These are phyloP conservation scores for Aspergillus hancockii DNA, from an alignment of 495 filamentous ascomycete species.

Conservation along the genomic window DNA sequence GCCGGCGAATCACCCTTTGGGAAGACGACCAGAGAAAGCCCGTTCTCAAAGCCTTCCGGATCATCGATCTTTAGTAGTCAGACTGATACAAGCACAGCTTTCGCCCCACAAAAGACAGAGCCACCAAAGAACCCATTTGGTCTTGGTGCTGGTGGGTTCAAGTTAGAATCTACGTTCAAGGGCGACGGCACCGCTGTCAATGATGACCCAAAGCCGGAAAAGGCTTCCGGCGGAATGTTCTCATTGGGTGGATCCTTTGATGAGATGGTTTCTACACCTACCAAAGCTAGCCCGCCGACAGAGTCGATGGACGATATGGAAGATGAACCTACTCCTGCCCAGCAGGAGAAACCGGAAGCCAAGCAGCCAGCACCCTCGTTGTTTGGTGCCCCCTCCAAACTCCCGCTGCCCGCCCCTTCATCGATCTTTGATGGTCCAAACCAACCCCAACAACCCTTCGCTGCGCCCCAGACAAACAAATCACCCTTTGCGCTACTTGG, in stretches of 20 bases:
- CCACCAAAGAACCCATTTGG: conserved; percentile 53
- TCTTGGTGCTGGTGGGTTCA: conserved; percentile 57
- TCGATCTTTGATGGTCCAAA: conserved; percentile 39
- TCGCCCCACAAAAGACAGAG: conserved; percentile 38
- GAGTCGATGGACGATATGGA: conserved; percentile 44
- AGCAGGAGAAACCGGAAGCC: conserved; percentile 21
- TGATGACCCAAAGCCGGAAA: conserved; percentile 54
- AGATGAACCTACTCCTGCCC: conserved; percentile 25
- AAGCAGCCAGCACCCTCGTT: conserved; percentile 46
- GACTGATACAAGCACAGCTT: conserved; percentile 30
- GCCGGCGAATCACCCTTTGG: conserved; percentile 30
- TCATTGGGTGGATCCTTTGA: conserved; percentile 33
- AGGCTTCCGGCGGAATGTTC: conserved; percentile 38
- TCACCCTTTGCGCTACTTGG: conserved; percentile 42
- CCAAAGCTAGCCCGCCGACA: conserved; percentile 29
- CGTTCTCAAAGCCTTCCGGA: conserved; percentile 22
- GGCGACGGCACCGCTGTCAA: conserved; percentile 65
- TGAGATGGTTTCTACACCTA: conserved; percentile 29
- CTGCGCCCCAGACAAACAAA: conserved; percentile 34
- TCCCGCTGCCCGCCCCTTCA: conserved; percentile 25
- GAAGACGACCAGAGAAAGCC: conserved; percentile 22
- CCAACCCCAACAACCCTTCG: conserved; percentile 31
- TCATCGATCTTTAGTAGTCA: conserved; percentile 32
- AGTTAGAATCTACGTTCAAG: conserved; percentile 79
- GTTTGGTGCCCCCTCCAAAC: conserved; percentile 36